Evolutionary conservation across 2,329 filamentous ascomycete genomes (phyloP).

Genomic region (Ophidiomyces ophidiicola): DNA sequence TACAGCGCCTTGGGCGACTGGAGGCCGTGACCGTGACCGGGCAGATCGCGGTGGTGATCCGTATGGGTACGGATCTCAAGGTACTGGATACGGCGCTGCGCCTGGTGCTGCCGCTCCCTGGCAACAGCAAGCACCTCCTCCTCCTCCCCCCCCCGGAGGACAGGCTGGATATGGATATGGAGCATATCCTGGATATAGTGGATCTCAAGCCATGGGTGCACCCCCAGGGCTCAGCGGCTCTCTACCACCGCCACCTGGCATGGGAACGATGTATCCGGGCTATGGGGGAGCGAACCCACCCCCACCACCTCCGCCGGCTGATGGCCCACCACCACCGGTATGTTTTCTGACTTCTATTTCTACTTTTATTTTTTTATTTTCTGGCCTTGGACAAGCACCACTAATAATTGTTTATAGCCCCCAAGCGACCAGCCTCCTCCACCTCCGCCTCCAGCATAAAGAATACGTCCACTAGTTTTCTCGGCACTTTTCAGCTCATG

Average conservation of each 20-base stretch:
- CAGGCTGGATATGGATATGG: constrained; percentile 46
- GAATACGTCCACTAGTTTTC: not conserved
- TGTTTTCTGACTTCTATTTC: constrained; percentile 11
- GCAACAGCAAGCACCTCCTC: constrained; percentile 44
- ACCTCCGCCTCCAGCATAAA: constrained; percentile 42
- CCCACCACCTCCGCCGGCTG: constrained; percentile 32
- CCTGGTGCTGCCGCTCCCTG: constrained; percentile 44
- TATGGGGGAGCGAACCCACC: constrained; percentile 24
- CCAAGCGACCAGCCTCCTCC: constrained; percentile 50
- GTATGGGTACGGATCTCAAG: constrained; percentile 24
- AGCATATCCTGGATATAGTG: constrained; percentile 38
- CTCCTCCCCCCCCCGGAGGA: constrained; percentile 28
- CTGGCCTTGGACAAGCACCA: constrained; percentile 3
- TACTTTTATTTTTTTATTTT: not conserved
- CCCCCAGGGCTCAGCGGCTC: constrained; percentile 48
- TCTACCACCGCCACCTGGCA: constrained; percentile 44
- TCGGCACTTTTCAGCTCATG: constrained; percentile 20
- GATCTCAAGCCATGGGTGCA: constrained; percentile 38
- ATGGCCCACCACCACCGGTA: constrained; percentile 33
- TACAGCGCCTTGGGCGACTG: constrained; percentile 22
- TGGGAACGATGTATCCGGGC: constrained; percentile 30
- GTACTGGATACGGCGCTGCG: constrained; percentile 17
- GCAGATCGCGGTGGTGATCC: constrained; percentile 30
- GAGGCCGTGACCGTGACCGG: constrained; percentile 23
- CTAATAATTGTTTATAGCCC: constrained; percentile 24